Evolutionary conservation across 106 monocot genomes (phyloP), one percentile per base, ranked within the genome.

Genomic region (Amphibolis antarctica): DNA sequence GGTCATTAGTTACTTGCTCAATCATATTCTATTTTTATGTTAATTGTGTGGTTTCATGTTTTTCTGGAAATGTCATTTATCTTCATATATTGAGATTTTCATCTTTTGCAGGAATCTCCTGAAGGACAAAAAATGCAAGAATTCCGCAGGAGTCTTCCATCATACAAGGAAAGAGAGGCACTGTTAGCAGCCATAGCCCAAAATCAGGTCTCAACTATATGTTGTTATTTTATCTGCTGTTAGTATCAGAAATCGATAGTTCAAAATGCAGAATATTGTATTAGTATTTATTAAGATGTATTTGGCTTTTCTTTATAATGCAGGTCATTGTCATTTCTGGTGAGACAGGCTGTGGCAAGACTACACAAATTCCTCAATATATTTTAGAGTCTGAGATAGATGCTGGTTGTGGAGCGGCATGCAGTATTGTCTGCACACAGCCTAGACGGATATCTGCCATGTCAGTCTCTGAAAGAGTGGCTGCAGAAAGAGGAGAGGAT

Each of bases 271-370:
- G n/a, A 49, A n/a, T 49, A 0, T n/a, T 36, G 7, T 36, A 36
- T 36, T 36, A 36, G 2, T 36, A 36, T n/a, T n/a, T n/a, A n/a
- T n/a, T n/a, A 13, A 18, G 31, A 17, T 30, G 31, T 19, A 63
- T 52, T 24, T 25, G 62, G 51, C 9, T 27, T 53, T 59, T 59
- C 44, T 30, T 20, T 42, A 44, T 80, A 64, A 27, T 69, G 9
- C 81, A 98, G 98, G 98, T 98, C 14, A 73, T 98, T 30, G 91
- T 98, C 44, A 68, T 98, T 67, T 98, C 98, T 52, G 98, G 98
- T 74, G 98, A 98, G 77, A 98, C 98, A 46, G 98, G 98, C 10
- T 98, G 98, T 68, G 98, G 98, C 14, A 98, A 98, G 77, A 98
- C 98, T 66, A 98, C 98, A 13, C 98, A 98, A 46, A 74, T 98